Percentiles rank a stretch among this genome's conserved stretches.
These are phyloP conservation scores for Persicaria tinctoria DNA, from an alignment of 148 eudicot genomes.

Conservation along the genomic window DNA sequence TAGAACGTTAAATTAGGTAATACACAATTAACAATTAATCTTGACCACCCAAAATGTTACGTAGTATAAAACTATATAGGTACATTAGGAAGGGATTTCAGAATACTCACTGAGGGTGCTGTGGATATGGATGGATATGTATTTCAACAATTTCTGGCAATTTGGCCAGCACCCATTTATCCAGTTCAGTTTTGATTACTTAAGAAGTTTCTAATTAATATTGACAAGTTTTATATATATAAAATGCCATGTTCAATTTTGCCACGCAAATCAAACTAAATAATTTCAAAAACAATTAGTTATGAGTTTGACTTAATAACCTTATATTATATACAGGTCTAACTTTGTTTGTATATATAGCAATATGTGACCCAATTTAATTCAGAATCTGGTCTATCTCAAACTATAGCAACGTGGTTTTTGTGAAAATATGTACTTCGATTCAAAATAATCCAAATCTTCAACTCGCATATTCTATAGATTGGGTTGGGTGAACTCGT, in stretches of 20 bases:
- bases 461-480: too few species aligned
- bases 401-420: too few species aligned
- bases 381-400: background rate
- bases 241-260: background rate
- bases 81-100: too few species aligned
- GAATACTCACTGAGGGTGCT: too few species aligned
- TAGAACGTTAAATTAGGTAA: too few species aligned
- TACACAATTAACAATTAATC: too few species aligned
- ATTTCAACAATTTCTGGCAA: constrained; percentile 1
- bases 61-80: too few species aligned
- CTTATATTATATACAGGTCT: background rate
- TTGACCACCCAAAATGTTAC: too few species aligned
- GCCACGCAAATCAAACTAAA: background rate
- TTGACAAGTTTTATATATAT: background rate
- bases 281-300: background rate
- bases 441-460: too few species aligned
- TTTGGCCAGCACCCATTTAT: background rate
- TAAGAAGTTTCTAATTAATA: background rate
- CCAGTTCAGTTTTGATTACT: background rate
- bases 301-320: constrained; percentile 1
- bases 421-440: too few species aligned
- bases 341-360: background rate
- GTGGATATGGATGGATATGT: background rate
- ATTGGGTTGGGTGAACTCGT: too few species aligned
- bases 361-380: background rate